These are phyloP conservation scores for Xylaria sp. DNA, from an alignment of 2,329 filamentous ascomycete genomes.

Conservation along the genomic window DNA sequence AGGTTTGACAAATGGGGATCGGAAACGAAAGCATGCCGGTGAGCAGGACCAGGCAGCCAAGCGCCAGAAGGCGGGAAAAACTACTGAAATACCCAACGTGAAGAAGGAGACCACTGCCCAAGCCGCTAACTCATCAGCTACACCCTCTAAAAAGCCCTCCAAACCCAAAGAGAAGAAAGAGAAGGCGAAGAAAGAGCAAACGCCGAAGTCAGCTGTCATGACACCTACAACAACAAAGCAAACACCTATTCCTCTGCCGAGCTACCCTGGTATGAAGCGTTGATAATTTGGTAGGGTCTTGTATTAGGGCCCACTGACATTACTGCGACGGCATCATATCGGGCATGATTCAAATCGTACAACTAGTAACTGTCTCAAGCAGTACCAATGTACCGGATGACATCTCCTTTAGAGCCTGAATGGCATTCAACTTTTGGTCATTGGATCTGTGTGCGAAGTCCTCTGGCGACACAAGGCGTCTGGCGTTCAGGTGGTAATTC, in stretches of 20 bases:
- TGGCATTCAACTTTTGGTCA: not conserved
- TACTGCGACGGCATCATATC: not conserved
- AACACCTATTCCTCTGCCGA: constrained; percentile 46
- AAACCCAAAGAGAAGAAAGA: constrained; percentile 48
- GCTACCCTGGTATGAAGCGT: constrained; percentile 43
- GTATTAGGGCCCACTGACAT: not conserved
- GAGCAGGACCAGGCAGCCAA: constrained; percentile 47
- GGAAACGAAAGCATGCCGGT: constrained; percentile 55
- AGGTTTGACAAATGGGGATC: constrained; percentile 34
- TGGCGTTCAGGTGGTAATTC: constrained; percentile 21
- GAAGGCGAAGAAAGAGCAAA: constrained; percentile 47
- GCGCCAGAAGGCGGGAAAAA: constrained; percentile 44
- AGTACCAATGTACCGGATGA: not conserved
- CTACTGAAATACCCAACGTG: constrained; percentile 18
- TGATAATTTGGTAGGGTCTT: constrained; percentile 21
- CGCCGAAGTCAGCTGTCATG: constrained; percentile 36
- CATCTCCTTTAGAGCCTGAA: not conserved
- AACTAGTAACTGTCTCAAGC: not conserved
- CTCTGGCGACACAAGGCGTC: constrained; percentile 18
- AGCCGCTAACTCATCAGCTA: constrained; percentile 46
- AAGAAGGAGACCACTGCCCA: constrained; percentile 52
- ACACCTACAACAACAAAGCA: constrained; percentile 35
- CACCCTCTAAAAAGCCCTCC: constrained; percentile 38
- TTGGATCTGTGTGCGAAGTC: constrained; percentile 27
- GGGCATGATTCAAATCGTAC: not conserved